Conservation (phyloP, 1,139 yeast genomes). For the Suhomyces bokatorum region DNA sequence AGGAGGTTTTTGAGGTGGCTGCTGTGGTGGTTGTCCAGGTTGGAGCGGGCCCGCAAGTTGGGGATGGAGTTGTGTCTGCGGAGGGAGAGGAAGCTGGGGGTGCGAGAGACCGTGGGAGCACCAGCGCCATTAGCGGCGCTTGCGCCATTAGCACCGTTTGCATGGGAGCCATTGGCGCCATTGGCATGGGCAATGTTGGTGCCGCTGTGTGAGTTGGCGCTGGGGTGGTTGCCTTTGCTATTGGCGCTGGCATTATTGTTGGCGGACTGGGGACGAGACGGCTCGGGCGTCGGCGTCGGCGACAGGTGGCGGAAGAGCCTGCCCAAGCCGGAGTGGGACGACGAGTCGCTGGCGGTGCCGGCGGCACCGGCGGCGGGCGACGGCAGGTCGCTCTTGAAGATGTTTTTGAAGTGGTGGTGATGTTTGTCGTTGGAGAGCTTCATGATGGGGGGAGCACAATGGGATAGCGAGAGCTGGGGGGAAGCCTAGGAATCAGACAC, state of each 20-base stretch:
- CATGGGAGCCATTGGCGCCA: background rate
- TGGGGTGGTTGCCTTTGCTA: background rate
- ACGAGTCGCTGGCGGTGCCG: slow-evolving; percentile 1
- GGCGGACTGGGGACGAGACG: background rate
- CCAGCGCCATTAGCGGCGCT: no score
- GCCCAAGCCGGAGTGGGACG: slow-evolving; percentile 22
- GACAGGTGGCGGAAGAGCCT: slow-evolving; percentile 20
- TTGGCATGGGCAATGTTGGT: no score
- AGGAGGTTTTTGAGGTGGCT: slow-evolving; percentile 7
- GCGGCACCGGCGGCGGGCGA: slow-evolving; percentile 1
- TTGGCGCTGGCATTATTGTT: background rate
- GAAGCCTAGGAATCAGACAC: background rate
- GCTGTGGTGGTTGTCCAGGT: slow-evolving; percentile 10
- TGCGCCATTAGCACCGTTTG: no score
- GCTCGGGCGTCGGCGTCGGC: background rate
- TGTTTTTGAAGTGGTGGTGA: slow-evolving; percentile 14
- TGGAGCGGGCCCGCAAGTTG: slow-evolving; percentile 8
- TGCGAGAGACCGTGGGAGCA: slow-evolving; percentile 16
- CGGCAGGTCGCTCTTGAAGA: slow-evolving; percentile 21
- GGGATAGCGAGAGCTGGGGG: background rate
- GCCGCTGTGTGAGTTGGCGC: no score
- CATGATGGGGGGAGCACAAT: slow-evolving; percentile 4
- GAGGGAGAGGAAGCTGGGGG: slow-evolving; percentile 31
- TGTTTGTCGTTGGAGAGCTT: slow-evolving; percentile 11
- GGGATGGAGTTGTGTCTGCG: slow-evolving; percentile 30